A percentile compares a stretch with the other conserved stretches of the same genome.
phyloP scores from a whole-genome alignment of 176 grass and related monocot species.

The Eragrostis curvula region DNA sequence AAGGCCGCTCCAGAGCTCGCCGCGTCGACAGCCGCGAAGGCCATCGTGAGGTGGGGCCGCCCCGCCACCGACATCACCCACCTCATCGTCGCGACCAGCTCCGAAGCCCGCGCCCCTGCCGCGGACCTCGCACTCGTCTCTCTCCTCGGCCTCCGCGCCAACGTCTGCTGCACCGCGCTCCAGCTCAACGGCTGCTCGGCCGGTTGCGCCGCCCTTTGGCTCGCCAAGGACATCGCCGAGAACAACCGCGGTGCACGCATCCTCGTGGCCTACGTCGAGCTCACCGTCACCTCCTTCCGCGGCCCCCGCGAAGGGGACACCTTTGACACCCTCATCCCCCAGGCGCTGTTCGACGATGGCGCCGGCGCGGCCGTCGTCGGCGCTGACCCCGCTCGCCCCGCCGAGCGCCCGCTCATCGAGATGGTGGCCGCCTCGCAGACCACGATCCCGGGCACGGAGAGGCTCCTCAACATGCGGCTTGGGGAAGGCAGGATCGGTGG shows the following conservation, averaged over 20 bases:
- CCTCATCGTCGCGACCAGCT: conserved; percentile 16
- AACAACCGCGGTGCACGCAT: conserved; percentile 39
- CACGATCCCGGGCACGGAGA: not conserved
- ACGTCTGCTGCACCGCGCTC: conserved; percentile 8
- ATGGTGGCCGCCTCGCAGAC: not conserved
- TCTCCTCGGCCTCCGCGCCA: not conserved
- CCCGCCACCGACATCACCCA: no score
- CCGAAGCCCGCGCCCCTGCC: not conserved
- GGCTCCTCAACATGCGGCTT: not conserved
- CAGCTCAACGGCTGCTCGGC: conserved; percentile 7
- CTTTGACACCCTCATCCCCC: conserved; percentile 4
- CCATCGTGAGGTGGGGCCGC: conserved; percentile 27
- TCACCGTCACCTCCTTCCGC: conserved; percentile 31
- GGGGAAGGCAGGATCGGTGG: not conserved
- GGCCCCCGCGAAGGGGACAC: not conserved
- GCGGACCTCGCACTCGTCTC: not conserved
- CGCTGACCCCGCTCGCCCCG: not conserved
- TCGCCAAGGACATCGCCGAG: conserved; percentile 38
- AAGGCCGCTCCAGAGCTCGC: conserved; percentile 4
- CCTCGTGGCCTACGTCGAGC: conserved; percentile 25
- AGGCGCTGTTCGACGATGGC: conserved; percentile 14
- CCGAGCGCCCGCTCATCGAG: conserved; percentile 16
- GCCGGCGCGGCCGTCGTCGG: conserved; percentile 3
- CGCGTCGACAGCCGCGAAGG: not conserved
- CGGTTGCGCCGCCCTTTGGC: not conserved